Evolutionary conservation across 331 rosid genomes (phyloP), one percentile per base, ranked within the genome.

Genomic region (Saraca asoca): DNA sequence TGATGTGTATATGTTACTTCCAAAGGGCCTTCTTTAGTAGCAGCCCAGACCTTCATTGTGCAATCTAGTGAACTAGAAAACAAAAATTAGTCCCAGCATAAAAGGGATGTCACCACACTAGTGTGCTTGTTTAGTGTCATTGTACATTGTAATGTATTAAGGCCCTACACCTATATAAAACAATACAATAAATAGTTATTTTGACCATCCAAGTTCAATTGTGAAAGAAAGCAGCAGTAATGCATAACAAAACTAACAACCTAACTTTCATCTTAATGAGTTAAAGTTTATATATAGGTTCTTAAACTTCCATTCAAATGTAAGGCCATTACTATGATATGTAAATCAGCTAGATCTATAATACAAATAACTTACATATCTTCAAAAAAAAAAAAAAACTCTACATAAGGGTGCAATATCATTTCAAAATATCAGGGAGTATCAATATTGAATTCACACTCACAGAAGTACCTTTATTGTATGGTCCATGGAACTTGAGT

Each of bases 401-500:
- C n/a, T 8, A 4, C 14, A n/a, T 1, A 38, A 2, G 58, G 39
- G 9, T 5, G 53, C 44, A 3, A 16, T 42, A 13, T 11, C 15
- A 3, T 44, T 31, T 44, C 13, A 5, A 0, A 13, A 31, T 0
- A 14, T 5, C 5, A n/a, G n/a, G n/a, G n/a, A 33, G 0, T 24
- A 19, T 7, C 7, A 13, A 3, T 3, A 10, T 34, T 13, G 4
- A 51, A 38, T 41, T 15, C 38, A 19, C 39, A 18, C 1, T 11
- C 12, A 29, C 33, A 46, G 35, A 44, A 52, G 49, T 62, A 76
- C 87, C 83, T 70, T 76, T 39, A 79, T 81, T 49, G 44, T 70
- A 13, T 61, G 75, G 70, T 81, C 83, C 68, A 33, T 64, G 12
- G 87, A 85, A n/a, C 83, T 83, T 0, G 80, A 81, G 65, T n/a